Conservation (phyloP, 2,329 filamentous ascomycete genomes). For the Colletotrichum sp. region DNA sequence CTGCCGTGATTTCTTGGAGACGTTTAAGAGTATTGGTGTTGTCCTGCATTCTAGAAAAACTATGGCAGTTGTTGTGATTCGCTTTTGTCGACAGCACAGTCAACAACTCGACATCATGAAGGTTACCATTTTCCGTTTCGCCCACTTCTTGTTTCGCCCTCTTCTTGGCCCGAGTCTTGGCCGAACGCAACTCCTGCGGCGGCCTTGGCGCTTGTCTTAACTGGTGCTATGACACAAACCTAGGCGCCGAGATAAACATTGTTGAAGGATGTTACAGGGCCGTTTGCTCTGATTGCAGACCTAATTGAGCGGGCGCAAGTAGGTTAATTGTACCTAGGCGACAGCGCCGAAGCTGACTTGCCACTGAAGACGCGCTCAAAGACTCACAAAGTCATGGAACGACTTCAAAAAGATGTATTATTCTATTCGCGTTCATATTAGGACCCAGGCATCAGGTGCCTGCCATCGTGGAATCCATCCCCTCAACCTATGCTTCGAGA, state of each 20-base stretch:
- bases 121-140: neutral
- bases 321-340: accelerated
- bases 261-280: neutral
- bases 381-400: accelerated
- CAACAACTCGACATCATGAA: neutral
- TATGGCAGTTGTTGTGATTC: accelerated
- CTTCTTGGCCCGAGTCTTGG: neutral
- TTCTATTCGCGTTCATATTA: neutral
- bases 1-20: accelerated
- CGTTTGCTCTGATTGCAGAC: neutral
- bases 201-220: neutral
- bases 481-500: too few relatives aligned
- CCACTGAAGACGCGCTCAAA: neutral
- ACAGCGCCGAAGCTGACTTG: neutral
- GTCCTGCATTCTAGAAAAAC: accelerated
- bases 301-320: neutral
- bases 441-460: neutral
- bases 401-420: accelerated
- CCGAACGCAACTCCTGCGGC: neutral
- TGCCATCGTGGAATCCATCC: too few relatives aligned
- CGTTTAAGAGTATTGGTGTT: neutral
- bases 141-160: neutral
- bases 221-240: neutral
- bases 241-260: neutral
- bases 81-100: accelerated